A percentile compares a stretch with the other conserved stretches of the same genome.
Evolutionary conservation across 179 eudicot species (phyloP).

Genomic region (Corrigiola litoralis): DNA sequence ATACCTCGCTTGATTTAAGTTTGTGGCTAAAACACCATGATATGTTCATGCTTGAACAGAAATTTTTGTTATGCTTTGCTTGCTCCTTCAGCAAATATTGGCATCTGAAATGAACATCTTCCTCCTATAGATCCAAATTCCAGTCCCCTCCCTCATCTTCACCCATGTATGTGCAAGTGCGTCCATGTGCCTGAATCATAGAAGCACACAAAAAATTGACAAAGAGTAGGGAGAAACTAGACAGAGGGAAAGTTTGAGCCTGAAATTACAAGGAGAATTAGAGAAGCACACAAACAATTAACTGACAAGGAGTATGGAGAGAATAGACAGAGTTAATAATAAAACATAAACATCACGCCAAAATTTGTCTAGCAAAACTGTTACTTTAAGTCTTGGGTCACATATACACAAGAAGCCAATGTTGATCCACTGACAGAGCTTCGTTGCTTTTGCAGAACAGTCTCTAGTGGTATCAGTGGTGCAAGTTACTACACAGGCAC

Average conservation of each 20-base stretch:
- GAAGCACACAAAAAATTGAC: background rate
- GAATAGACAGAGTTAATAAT: background rate
- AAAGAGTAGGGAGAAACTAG: background rate
- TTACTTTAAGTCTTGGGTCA: too few species aligned
- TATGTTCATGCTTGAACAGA: background rate
- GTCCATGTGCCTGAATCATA: background rate
- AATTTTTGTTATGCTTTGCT: background rate
- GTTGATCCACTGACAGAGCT: constrained; percentile 20
- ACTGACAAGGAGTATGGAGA: background rate
- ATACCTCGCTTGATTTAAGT: background rate
- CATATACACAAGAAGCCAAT: background rate
- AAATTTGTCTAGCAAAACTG: background rate
- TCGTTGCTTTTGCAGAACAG: constrained; percentile 83
- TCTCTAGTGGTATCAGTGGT: constrained; percentile 99
- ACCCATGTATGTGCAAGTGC: too few species aligned
- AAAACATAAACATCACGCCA: background rate
- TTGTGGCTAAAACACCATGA: too few species aligned
- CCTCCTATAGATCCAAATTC: too few species aligned
- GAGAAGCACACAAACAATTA: too few species aligned
- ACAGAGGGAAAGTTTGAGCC: too few species aligned
- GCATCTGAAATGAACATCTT: background rate
- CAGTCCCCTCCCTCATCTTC: too few species aligned
- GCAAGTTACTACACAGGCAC: constrained; percentile 98
- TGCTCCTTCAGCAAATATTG: background rate
- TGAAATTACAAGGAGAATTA: too few species aligned